A percentile compares a stretch with the other conserved stretches of the same genome.
Conservation (phyloP, 768 basidiomycete genomes). For the Panaeolus cyanescens region DNA sequence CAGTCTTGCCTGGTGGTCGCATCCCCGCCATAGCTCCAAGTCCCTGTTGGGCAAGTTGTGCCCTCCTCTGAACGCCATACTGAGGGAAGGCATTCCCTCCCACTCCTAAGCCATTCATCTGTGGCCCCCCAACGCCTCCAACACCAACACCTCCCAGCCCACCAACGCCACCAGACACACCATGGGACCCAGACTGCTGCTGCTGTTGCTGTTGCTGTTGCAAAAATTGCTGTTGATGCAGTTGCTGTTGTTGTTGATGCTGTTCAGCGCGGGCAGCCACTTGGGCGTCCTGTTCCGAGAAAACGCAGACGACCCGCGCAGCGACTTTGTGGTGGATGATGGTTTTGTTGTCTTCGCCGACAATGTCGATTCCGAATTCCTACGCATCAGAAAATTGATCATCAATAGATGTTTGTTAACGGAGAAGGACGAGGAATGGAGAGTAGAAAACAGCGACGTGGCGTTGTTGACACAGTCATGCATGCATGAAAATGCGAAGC, state of each 20-base stretch:
- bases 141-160: background rate
- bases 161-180: background rate
- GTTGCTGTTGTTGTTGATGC: conserved; percentile 49
- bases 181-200: conserved; percentile 6
- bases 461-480: too few relatives aligned
- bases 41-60: conserved; percentile 59
- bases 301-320: conserved; percentile 88
- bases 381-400: conserved; percentile 36
- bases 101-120: conserved; percentile 13
- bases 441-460: too few relatives aligned
- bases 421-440: background rate
- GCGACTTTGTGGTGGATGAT: conserved; percentile 99
- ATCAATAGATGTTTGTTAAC: background rate
- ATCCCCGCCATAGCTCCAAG: conserved; percentile 75
- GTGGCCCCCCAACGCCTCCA: conserved; percentile 26
- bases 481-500: background rate
- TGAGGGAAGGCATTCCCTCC: conserved; percentile 6
- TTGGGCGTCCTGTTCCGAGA: conserved; percentile 82
- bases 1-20: conserved; percentile 78
- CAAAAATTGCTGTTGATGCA: conserved; percentile 19
- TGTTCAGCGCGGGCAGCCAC: conserved; percentile 73
- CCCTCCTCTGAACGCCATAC: conserved; percentile 45
- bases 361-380: conserved; percentile 99
- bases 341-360: conserved; percentile 96
- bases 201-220: conserved; percentile 21